Base-by-base conservation (phyloP, 352 stramenopile species). In the Phytopythium helicoides region DNA sequence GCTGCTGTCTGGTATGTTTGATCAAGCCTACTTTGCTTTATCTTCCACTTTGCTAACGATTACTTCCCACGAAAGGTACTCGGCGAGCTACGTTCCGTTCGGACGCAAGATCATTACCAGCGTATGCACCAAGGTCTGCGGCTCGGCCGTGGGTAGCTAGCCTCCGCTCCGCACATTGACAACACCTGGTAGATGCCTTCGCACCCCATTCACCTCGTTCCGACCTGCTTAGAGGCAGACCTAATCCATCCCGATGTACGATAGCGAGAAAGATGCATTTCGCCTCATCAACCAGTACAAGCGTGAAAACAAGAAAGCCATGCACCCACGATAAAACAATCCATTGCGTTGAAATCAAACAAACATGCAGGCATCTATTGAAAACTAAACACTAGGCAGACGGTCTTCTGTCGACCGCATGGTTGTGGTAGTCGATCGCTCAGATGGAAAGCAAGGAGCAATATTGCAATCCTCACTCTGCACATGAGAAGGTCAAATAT, bases 41-140 rank as follows among this genome's bases (percentile, higher is more conserved):
- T n/a, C n/a, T n/a, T 26, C 0, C 18, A 23, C 14, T 4, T 45
- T 55, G 4, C 36, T 46, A 15, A 36, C 21, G 12, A 8, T 59
- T 15, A 57, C 46, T 14, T 28, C 42, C 15, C 2, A 56, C n/a
- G 28, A 14, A 40, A 86, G 76, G 76, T 94, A 94, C 55, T 88
- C 82, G 47, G 80, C 81, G 16, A 94, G 81, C 33, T 94, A 91
- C 64, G 77, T 94, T 22, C 85, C 81, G 16, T 94, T 87, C 58
- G 85, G 85, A 50, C 81, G 82, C 56, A 91, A 92, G 58, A 87
- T 92, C 39, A 66, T 94, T 55, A 71, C 73, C 23, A 53, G 62
- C 14, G 76, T 92, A 15, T 73, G 68, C 52, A 76, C 83, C 21
- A 92, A 90, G 39, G 42, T 83, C 11, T 92, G 82, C 28, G 73